Percentiles rank a stretch among this genome's conserved stretches.
These are phyloP conservation scores for Acacia crassicarpa DNA, from an alignment of 306 rosid species.

Conservation along the genomic window DNA sequence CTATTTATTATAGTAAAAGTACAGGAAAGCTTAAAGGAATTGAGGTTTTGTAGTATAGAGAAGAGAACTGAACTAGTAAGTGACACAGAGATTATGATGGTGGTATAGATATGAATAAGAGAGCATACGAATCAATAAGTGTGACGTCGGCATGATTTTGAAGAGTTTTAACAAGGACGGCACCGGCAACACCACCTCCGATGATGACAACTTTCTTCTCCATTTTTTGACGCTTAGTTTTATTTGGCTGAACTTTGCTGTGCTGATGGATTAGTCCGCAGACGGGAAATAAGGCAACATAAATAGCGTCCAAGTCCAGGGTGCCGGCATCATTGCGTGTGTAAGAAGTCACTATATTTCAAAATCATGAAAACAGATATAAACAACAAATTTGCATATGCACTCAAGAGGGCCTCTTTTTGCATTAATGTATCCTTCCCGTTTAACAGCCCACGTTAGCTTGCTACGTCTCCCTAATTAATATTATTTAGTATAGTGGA, in stretches of 20 bases:
- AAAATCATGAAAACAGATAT: slow-evolving; percentile 2
- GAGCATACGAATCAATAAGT: slow-evolving; percentile 70
- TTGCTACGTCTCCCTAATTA: not conserved
- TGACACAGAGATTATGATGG: not conserved
- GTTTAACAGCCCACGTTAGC: not conserved
- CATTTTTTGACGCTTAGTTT: not conserved
- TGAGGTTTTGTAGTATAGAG: not conserved
- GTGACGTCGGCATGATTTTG: slow-evolving; percentile 61
- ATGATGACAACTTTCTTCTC: slow-evolving; percentile 61
- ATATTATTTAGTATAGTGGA: slow-evolving; percentile 1
- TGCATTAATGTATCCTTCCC: not conserved
- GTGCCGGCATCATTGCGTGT: slow-evolving; percentile 39
- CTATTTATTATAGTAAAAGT: not conserved
- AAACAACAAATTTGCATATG: not conserved
- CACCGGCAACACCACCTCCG: slow-evolving; percentile 94
- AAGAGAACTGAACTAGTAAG: not conserved
- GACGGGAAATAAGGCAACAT: slow-evolving; percentile 16
- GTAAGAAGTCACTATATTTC: not conserved
- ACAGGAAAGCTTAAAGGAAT: not conserved
- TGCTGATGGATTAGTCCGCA: slow-evolving; percentile 19
- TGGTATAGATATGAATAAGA: not conserved
- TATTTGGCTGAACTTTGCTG: not conserved
- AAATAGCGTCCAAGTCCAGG: slow-evolving; percentile 20
- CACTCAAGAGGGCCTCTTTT: not conserved
- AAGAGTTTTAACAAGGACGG: slow-evolving; percentile 56